Conservation (phyloP, 2,329 filamentous ascomycete genomes). For the Colletotrichum paranaense region DNA sequence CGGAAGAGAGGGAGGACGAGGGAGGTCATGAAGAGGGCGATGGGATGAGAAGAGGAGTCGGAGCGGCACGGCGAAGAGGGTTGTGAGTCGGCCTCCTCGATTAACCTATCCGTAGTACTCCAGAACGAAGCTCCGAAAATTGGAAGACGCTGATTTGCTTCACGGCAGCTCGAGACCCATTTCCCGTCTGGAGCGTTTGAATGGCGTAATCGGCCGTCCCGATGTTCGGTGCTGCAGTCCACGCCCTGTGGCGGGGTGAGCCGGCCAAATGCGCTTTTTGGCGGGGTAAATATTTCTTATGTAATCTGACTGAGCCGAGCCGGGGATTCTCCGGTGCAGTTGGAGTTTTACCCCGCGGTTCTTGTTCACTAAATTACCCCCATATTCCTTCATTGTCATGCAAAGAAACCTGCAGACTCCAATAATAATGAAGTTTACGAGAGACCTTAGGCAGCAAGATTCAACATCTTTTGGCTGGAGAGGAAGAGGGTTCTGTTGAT, state of each 20-base stretch:
- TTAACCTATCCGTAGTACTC: background rate
- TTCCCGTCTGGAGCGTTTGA: constrained; percentile 22
- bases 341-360: background rate
- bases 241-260: constrained; percentile 31
- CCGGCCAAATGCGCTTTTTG: constrained; percentile 23
- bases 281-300: constrained; percentile 24
- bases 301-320: background rate
- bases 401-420: too few relatives aligned
- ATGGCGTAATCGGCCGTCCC: constrained; percentile 23
- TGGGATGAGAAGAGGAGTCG: background rate
- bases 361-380: background rate
- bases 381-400: background rate
- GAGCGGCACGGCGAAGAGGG: background rate
- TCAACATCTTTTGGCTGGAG: too few relatives aligned
- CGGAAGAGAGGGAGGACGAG: constrained; percentile 32
- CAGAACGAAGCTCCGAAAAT: constrained; percentile 20
- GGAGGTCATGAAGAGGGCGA: constrained; percentile 28
- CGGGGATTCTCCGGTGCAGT: constrained; percentile 11
- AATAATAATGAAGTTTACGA: too few relatives aligned
- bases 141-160: constrained; percentile 33
- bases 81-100: background rate
- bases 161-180: constrained; percentile 17
- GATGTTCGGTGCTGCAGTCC: constrained; percentile 26
- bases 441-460: too few relatives aligned
- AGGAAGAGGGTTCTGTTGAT: too few relatives aligned